phyloP scores from a whole-genome alignment of 78 protist species.

The Parvularia atlantis region DNA sequence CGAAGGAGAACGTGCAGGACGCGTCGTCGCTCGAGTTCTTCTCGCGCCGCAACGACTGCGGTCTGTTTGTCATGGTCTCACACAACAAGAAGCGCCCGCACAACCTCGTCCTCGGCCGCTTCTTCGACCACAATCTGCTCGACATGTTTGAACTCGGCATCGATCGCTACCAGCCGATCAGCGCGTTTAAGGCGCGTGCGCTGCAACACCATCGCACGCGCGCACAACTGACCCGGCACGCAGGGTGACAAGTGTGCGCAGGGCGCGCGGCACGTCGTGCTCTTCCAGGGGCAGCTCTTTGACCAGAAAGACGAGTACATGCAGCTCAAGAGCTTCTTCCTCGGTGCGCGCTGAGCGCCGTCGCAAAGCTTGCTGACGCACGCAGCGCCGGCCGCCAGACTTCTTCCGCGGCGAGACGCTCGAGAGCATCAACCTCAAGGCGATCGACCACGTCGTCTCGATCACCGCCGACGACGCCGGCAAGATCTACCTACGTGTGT shows the following conservation, averaged over 20 bases:
- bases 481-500: slow-evolving; percentile 32
- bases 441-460: too few relatives aligned
- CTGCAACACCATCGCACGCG: too few relatives aligned
- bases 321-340: too few relatives aligned
- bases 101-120: slow-evolving; percentile 66
- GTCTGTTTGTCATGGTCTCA: slow-evolving; percentile 59
- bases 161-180: slow-evolving; percentile 10
- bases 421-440: slow-evolving; percentile 9
- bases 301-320: too few relatives aligned
- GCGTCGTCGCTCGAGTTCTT: slow-evolving; percentile 16
- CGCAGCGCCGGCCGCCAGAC: slow-evolving; percentile 55
- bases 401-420: slow-evolving; percentile 55
- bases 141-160: slow-evolving; percentile 79
- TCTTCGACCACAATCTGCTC: slow-evolving; percentile 50
- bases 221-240: too few relatives aligned
- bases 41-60: slow-evolving; percentile 26
- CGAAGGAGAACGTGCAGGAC: too few relatives aligned
- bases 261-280: too few relatives aligned
- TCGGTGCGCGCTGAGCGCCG: too few relatives aligned
- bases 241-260: too few relatives aligned
- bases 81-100: slow-evolving; percentile 70
- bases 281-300: too few relatives aligned
- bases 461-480: too few relatives aligned
- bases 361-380: neutral
- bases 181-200: neutral